Percentiles rank a stretch among this genome's conserved stretches.
These are phyloP conservation scores for Aspergillus ellipticus DNA, from an alignment of 495 filamentous ascomycete genomes.

Conservation along the genomic window DNA sequence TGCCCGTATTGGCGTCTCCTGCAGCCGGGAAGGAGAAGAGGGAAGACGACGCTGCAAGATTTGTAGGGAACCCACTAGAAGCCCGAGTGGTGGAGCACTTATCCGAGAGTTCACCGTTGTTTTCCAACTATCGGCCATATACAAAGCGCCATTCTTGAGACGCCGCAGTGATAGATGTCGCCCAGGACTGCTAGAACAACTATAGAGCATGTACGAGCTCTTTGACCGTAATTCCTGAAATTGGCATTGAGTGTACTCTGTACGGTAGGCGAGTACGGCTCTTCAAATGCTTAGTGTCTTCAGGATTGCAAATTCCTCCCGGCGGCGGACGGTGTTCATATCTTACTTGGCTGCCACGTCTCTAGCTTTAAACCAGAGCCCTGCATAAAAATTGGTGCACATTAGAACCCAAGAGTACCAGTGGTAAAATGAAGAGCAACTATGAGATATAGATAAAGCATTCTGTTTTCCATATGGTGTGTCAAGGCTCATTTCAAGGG, in stretches of 20 bases:
- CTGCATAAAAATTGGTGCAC: not conserved
- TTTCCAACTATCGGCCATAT: not conserved
- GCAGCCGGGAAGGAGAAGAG: not conserved
- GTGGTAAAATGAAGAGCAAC: not conserved
- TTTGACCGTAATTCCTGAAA: not conserved
- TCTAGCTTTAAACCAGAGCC: not conserved
- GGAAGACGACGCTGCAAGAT: slow-evolving; percentile 1
- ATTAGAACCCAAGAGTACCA: not conserved
- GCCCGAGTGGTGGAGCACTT: not conserved
- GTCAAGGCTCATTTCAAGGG: not conserved
- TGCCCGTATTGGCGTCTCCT: not conserved
- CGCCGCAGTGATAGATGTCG: not conserved
- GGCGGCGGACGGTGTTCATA: not conserved
- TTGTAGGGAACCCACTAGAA: slow-evolving; percentile 1
- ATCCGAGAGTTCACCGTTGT: slow-evolving; percentile 1
- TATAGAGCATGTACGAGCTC: not conserved
- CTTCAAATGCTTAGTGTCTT: not conserved
- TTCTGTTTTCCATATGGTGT: not conserved
- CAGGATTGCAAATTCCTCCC: not conserved
- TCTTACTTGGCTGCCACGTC: not conserved
- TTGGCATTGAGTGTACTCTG: not conserved
- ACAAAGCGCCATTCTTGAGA: not conserved
- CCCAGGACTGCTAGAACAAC: not conserved
- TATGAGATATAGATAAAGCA: not conserved
- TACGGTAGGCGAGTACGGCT: not conserved